Base-by-base conservation (phyloP, 768 basidiomycete genomes). In the Pisolithus marmoratus region DNA sequence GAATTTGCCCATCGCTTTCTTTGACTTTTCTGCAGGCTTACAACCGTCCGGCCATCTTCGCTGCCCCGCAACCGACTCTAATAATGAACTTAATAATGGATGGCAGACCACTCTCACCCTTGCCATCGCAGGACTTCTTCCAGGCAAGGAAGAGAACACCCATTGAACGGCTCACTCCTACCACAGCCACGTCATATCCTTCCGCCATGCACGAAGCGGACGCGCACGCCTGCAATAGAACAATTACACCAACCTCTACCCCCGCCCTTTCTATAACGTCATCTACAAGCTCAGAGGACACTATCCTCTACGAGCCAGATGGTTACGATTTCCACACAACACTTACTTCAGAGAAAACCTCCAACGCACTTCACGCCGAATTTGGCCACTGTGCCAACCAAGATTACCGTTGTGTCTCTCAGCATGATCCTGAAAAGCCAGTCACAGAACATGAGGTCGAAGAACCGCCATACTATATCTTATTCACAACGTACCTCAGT, bases 391-490 rank as follows among this genome's bases (percentile, higher is more conserved):
- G 90, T 62, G 82, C 81, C 23, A 84, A 92, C 61, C 82, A 88
- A 54, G 74, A 73, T 22, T 90, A 81, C 64, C 76, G 92, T 17
- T 77, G 81, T 58, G 77, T 73, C 11, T 86, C 86, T 1, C 74
- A 80, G 55, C 84, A 90, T 64, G 71, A 76, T 12, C 68, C 70
- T 2, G 59, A 58, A 5, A 66, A 72, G 5, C 70, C 79, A 2
- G 64, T 88, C 54, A 70, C 73, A 49, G 64, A 73, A 50, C 78
- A 82, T 61, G 70, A 80, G 51, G 85, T 90, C 54, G 82, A 86
- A 58, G 91, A 94, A 61, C 95, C 95, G 4, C 89, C 91, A 0
- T 93, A 96, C 65, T 94, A 93, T 70, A 85, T 96, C 62, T 78
- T 97, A 38, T 70, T 98, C 56, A 84, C 89, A 9, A 95, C 94